Evolutionary conservation across 306 rosid species (phyloP).

Genomic region (Canavalia ensiformis): DNA sequence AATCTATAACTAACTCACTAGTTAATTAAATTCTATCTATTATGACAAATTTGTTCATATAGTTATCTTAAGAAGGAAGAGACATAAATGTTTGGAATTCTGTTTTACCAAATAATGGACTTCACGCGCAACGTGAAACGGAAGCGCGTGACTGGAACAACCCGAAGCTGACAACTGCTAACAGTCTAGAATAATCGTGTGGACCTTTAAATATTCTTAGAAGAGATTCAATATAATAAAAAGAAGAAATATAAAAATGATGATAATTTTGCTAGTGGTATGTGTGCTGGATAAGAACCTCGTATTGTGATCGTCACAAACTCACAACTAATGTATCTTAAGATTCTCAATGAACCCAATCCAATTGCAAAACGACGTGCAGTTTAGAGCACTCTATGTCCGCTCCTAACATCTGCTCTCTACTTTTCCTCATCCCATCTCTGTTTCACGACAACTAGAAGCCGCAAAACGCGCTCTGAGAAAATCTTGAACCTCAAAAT

Average conservation of each 20-base stretch:
- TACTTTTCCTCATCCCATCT: not conserved
- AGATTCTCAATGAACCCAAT: not conserved
- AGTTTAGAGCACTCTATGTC: not conserved
- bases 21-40: too few species aligned
- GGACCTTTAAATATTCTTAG: too few species aligned
- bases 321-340: not conserved
- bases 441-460: constrained; percentile 9
- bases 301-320: not conserved
- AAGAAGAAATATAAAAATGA: too few species aligned
- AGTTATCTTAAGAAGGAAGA: too few species aligned
- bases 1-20: too few species aligned
- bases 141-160: not conserved
- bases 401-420: not conserved
- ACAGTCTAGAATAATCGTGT: not conserved
- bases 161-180: not conserved
- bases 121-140: not conserved
- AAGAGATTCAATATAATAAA: too few species aligned
- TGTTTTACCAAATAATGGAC: too few species aligned
- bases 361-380: not conserved
- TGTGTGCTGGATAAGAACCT: not conserved
- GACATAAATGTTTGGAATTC: too few species aligned
- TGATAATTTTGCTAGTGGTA: too few species aligned
- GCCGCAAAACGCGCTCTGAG: not conserved
- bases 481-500: not conserved
- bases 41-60: too few species aligned